Percentiles rank a stretch among this genome's conserved stretches.
phyloP scores from a whole-genome alignment of 1,139 yeast genomes.

The Zygosaccharomyces pseudobailii region DNA sequence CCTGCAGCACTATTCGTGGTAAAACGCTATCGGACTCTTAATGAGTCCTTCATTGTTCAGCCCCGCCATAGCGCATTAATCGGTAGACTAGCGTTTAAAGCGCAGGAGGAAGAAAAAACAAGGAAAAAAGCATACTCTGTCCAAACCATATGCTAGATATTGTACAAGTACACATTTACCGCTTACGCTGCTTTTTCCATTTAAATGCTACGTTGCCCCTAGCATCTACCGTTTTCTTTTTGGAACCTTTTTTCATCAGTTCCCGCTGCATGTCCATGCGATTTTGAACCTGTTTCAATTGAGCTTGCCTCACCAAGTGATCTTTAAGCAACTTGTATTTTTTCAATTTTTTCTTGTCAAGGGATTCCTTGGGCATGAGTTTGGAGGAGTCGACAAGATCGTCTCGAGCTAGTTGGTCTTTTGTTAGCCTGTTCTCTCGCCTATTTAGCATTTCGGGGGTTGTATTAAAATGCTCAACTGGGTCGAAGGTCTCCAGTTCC shows the following conservation, averaged over 20 bases:
- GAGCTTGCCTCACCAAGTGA: constrained; percentile 61
- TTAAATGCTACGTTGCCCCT: constrained; percentile 70
- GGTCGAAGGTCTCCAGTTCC: constrained; percentile 54
- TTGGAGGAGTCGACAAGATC: constrained; percentile 18
- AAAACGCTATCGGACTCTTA: too few species aligned
- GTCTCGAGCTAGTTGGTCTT: constrained; percentile 47
- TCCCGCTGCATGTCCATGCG: constrained; percentile 76
- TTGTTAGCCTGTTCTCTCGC: constrained; percentile 67
- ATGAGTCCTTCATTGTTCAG: too few species aligned
- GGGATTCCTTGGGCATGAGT: constrained; percentile 38
- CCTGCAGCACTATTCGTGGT: background rate
- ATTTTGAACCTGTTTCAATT: constrained; percentile 62
- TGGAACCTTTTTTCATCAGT: constrained; percentile 84
- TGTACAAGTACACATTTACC: constrained; percentile 36
- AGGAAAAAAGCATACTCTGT: background rate
- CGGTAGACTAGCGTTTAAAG: too few species aligned
- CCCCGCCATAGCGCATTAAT: too few species aligned
- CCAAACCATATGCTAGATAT: background rate
- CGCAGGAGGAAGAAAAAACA: too few species aligned
- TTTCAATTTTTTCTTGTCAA: constrained; percentile 54
- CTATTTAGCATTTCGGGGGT: constrained; percentile 57
- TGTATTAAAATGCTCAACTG: constrained; percentile 66
- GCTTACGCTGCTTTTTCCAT: constrained; percentile 84
- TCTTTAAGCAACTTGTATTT: constrained; percentile 51
- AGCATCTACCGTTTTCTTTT: constrained; percentile 62